Evolutionary conservation across 345 rosid genomes (phyloP).

Genomic region (Acer negundo): DNA sequence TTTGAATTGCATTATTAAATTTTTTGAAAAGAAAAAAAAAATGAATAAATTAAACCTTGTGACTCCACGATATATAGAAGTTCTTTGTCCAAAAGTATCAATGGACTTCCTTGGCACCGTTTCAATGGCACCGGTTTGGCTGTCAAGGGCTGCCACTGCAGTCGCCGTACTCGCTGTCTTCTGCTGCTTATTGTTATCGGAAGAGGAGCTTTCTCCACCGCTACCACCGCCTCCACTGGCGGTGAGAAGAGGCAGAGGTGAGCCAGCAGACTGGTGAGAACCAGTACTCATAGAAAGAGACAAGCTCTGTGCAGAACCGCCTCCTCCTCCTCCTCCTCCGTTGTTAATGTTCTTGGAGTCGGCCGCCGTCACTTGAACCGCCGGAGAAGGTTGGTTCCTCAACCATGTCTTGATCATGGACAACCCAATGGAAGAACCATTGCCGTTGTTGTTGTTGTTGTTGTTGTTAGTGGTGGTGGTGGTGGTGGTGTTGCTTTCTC

Average conservation of each 20-base stretch:
- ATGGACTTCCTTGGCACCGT: constrained; percentile 60
- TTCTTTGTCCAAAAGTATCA: constrained; percentile 90
- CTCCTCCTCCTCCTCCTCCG: constrained; percentile 14
- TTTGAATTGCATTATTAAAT: no score
- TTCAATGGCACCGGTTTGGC: constrained; percentile 33
- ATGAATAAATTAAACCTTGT: constrained; percentile 64
- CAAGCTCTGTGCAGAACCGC: constrained; percentile 47
- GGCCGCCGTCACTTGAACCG: constrained; percentile 6
- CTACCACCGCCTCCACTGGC: constrained; percentile 21
- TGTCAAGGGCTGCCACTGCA: constrained; percentile 9
- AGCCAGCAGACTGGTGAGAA: constrained; percentile 39
- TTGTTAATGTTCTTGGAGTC: constrained; percentile 22
- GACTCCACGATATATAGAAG: constrained; percentile 93
- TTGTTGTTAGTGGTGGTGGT: not conserved
- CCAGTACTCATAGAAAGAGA: constrained; percentile 72
- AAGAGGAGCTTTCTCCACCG: constrained; percentile 35
- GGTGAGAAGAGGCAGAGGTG: constrained; percentile 32
- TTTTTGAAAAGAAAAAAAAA: not conserved
- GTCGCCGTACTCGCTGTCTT: constrained; percentile 9
- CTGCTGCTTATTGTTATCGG: constrained; percentile 37
- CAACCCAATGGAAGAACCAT: constrained; percentile 53
- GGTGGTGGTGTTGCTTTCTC: constrained; percentile 11
- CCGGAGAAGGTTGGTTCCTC: constrained; percentile 56
- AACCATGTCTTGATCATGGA: constrained; percentile 90
- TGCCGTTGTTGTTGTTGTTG: constrained; percentile 13